These are phyloP conservation scores for Hanseniaspora valbyensis DNA, from an alignment of 805 yeast species.

Conservation along the genomic window DNA sequence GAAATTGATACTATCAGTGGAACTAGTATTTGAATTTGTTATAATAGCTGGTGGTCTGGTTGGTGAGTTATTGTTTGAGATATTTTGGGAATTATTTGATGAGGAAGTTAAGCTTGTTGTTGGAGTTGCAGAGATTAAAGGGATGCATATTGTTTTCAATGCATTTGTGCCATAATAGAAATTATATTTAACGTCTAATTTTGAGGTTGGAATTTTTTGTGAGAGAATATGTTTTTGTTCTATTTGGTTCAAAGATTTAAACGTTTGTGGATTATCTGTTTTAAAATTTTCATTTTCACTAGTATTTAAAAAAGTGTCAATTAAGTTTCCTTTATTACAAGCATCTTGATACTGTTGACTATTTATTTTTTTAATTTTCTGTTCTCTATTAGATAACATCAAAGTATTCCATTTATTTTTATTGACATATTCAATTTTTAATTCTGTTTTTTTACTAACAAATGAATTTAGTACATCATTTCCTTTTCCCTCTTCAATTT, in stretches of 20 bases:
- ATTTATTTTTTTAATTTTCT: neutral
- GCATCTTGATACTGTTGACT: neutral
- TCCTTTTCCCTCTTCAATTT: too few species aligned
- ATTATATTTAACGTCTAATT: slow-evolving; percentile 3
- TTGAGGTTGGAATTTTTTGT: neutral
- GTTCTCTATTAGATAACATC: neutral
- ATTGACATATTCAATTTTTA: neutral
- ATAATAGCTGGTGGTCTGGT: too few species aligned
- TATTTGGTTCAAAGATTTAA: neutral
- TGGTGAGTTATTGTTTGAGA: neutral
- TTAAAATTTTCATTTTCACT: too few species aligned
- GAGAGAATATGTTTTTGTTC: neutral
- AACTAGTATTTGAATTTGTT: too few species aligned
- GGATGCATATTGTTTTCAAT: slow-evolving; percentile 13
- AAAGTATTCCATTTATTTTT: slow-evolving; percentile 8
- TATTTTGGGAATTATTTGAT: too few species aligned
- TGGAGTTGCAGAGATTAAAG: neutral
- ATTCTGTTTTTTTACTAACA: neutral
- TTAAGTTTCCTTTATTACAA: too few species aligned
- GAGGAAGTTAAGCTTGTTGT: neutral
- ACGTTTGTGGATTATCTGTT: too few species aligned
- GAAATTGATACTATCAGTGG: too few species aligned
- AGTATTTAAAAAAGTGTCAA: too few species aligned
- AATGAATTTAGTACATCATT: neutral
- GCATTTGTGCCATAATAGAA: slow-evolving; percentile 14